A percentile compares a stretch with the other conserved stretches of the same genome.
These are phyloP conservation scores for Ceratocystis colombiana DNA, from an alignment of 2,329 filamentous ascomycete genomes.

Conservation along the genomic window DNA sequence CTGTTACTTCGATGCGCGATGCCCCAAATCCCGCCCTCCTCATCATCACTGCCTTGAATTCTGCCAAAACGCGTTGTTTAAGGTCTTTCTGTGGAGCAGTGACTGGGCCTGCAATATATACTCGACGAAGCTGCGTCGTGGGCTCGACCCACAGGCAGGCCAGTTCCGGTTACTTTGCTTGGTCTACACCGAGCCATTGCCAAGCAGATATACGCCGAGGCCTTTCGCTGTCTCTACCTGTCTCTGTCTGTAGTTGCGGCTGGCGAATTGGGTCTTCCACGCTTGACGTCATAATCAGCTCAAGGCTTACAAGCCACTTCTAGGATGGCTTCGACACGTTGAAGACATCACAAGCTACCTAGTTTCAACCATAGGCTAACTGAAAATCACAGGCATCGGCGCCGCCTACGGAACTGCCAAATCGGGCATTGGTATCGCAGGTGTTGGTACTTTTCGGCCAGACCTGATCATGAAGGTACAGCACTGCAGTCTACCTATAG, in stretches of 20 bases:
- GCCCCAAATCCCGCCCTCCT: neutral
- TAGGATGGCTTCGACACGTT: neutral
- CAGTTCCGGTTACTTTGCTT: neutral
- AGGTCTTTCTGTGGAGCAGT: neutral
- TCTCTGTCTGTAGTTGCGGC: neutral
- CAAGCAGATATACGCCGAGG: too few species aligned
- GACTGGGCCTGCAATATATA: neutral
- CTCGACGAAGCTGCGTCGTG: neutral
- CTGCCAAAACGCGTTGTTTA: neutral
- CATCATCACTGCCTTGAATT: neutral
- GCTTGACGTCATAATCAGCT: slow-evolving; percentile 6
- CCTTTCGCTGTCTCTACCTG: neutral
- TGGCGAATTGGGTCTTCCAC: neutral
- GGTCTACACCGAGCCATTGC: neutral
- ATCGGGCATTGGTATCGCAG: slow-evolving; percentile 77
- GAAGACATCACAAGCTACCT: neutral
- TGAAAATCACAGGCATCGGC: slow-evolving; percentile 44
- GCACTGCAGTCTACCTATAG: slow-evolving; percentile 24
- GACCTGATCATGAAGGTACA: slow-evolving; percentile 84
- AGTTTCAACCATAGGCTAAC: slow-evolving; percentile 2
- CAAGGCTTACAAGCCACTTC: neutral
- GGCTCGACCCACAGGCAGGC: neutral
- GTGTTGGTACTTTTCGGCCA: slow-evolving; percentile 72
- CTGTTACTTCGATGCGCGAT: neutral
- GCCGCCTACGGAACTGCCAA: slow-evolving; percentile 83